phyloP scores from a whole-genome alignment of 192 early-diverging fungal species.

The Thamnidium elegans region DNA sequence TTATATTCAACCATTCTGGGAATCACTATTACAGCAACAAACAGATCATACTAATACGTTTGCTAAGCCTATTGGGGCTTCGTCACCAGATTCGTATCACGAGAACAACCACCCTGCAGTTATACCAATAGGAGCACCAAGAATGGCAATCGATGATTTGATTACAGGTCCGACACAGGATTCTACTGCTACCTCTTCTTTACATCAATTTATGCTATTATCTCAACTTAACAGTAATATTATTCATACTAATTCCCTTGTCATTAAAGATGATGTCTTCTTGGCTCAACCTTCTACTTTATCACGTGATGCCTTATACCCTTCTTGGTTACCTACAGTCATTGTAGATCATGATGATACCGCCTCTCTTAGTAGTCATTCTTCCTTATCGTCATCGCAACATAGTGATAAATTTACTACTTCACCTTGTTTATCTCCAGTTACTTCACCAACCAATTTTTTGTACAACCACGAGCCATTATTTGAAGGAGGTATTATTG shows the following conservation, averaged over 20 bases:
- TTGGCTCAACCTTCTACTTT: constrained; percentile 14
- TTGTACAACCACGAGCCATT: constrained; percentile 21
- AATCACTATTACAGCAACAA: constrained; percentile 1
- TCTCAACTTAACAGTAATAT: constrained; percentile 5
- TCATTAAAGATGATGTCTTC: constrained; percentile 22
- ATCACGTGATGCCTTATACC: not conserved
- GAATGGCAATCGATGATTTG: constrained; percentile 20
- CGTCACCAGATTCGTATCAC: constrained; percentile 13
- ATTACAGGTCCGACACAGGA: constrained; percentile 11
- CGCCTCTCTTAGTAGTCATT: constrained; percentile 16
- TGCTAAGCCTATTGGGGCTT: constrained; percentile 14
- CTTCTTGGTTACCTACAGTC: not conserved
- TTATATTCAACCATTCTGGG: constrained; percentile 7
- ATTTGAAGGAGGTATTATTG: constrained; percentile 19
- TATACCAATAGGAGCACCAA: constrained; percentile 20
- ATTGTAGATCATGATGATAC: constrained; percentile 11
- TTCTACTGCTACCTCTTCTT: too few relatives aligned
- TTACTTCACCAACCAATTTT: constrained; percentile 19
- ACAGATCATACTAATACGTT: not conserved
- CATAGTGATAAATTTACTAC: constrained; percentile 6
- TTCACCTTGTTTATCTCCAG: constrained; percentile 21
- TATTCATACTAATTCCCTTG: not conserved
- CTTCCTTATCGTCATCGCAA: constrained; percentile 11
- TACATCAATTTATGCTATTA: constrained; percentile 8
- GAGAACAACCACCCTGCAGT: constrained; percentile 19